Evolutionary conservation across 225 moss, liverwort and hornwort genomes (phyloP).

Genomic region (Thuidium tamariscinum): DNA sequence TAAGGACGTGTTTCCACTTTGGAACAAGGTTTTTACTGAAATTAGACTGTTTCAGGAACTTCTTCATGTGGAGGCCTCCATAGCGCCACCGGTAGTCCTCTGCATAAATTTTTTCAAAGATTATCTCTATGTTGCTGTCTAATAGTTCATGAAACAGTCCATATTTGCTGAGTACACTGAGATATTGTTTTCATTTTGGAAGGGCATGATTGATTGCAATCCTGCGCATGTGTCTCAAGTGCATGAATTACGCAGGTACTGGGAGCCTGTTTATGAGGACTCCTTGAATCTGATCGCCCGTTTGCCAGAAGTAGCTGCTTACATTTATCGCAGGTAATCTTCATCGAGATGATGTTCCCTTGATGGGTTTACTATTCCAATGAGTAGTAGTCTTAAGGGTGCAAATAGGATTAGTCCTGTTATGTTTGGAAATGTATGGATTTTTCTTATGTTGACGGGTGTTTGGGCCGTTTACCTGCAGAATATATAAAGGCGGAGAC

Average conservation of each 20-base stretch:
- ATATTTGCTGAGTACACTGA: not conserved
- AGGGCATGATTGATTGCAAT: not conserved
- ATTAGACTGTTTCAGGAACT: not conserved
- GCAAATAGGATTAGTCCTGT: not conserved
- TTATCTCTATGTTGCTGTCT: not conserved
- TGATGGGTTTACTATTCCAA: not conserved
- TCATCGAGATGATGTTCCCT: not conserved
- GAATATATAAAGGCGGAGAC: conserved; percentile 56
- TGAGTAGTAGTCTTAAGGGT: not conserved
- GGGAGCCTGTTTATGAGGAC: conserved; percentile 73
- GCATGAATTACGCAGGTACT: conserved; percentile 26
- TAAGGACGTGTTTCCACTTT: not conserved
- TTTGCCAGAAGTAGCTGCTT: conserved; percentile 69
- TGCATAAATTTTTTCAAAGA: not conserved
- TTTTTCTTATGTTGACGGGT: not conserved
- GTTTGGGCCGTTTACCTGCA: not conserved
- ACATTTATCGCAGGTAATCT: conserved; percentile 43
- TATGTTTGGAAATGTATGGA: not conserved
- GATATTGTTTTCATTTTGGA: too few relatives aligned
- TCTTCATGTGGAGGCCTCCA: not conserved
- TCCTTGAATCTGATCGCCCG: conserved; percentile 76
- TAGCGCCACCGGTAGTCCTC: not conserved
- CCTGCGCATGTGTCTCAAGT: not conserved
- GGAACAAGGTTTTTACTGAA: not conserved
- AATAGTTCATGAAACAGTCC: not conserved